These are phyloP conservation scores for Voacanga thouarsii DNA, from an alignment of 257 asterid species.

Conservation along the genomic window DNA sequence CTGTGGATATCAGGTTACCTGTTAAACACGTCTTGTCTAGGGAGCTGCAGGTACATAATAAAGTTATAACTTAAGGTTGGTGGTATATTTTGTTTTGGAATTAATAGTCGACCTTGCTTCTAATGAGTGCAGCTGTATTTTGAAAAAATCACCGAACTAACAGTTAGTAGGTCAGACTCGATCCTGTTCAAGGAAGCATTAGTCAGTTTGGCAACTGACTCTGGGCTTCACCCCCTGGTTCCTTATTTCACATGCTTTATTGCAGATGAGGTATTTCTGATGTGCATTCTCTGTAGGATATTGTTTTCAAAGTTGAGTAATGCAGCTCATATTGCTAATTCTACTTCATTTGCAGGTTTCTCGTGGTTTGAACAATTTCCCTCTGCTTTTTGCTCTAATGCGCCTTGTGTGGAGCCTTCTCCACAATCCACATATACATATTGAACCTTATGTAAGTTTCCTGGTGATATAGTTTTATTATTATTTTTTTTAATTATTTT, in stretches of 20 bases:
- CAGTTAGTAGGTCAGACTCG: slow-evolving; percentile 65
- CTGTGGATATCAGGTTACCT: slow-evolving; percentile 83
- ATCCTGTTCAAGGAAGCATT: slow-evolving; percentile 77
- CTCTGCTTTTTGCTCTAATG: slow-evolving; percentile 90
- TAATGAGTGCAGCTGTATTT: slow-evolving; percentile 72
- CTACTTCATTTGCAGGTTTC: slow-evolving; percentile 52
- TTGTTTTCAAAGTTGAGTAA: slow-evolving; percentile 8
- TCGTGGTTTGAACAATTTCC: slow-evolving; percentile 62
- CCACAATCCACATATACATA: slow-evolving; percentile 77
- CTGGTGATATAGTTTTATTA: background rate
- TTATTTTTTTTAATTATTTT: no score
- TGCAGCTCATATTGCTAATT: slow-evolving; percentile 34
- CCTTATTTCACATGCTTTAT: slow-evolving; percentile 90
- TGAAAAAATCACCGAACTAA: slow-evolving; percentile 88
- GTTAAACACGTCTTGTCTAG: slow-evolving; percentile 91
- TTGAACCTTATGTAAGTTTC: slow-evolving; percentile 90
- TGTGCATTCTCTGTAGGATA: background rate
- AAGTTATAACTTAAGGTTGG: slow-evolving; percentile 9
- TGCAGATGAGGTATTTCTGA: slow-evolving; percentile 74
- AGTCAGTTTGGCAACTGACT: slow-evolving; percentile 90
- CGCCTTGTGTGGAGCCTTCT: slow-evolving; percentile 95
- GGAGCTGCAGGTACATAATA: slow-evolving; percentile 78
- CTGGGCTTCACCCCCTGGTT: slow-evolving; percentile 95
- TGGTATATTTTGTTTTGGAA: slow-evolving; percentile 15
- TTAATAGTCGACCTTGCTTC: slow-evolving; percentile 17